Conservation (phyloP, 768 basidiomycete species). For the Rickenella mellea region DNA sequence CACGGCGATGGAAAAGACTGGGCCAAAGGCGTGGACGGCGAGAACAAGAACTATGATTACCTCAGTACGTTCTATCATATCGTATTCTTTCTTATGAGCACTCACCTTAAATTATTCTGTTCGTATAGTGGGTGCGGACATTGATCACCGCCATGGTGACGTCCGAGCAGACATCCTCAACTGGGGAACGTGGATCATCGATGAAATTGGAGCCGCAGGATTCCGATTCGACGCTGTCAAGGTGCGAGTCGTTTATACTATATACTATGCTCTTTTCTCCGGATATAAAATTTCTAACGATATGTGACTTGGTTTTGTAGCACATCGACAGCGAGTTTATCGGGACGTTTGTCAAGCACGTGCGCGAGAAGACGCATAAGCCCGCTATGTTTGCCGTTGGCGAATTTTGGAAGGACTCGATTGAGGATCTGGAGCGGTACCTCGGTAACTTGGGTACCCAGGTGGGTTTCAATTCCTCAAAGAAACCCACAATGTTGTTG, state of each 20-base stretch:
- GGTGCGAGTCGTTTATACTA: slow-evolving; percentile 7
- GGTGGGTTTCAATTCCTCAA: no score
- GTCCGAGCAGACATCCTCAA: no score
- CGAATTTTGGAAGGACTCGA: slow-evolving; percentile 35
- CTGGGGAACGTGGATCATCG: no score
- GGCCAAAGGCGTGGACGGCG: no score
- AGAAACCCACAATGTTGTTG: no score
- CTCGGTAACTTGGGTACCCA: slow-evolving; percentile 15
- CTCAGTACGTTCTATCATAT: not conserved
- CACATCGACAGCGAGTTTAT: slow-evolving; percentile 25
- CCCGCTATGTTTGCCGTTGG: slow-evolving; percentile 33
- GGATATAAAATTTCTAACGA: no score
- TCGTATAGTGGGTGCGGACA: no score
- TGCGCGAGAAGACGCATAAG: slow-evolving; percentile 24
- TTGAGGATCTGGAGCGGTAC: slow-evolving; percentile 16
- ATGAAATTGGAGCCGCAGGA: slow-evolving; percentile 16
- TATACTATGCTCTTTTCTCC: no score
- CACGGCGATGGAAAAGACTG: no score
- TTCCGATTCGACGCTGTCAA: slow-evolving; percentile 34
- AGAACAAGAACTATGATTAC: no score
- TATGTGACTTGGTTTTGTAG: slow-evolving; percentile 5
- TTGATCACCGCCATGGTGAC: no score
- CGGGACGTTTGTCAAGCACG: slow-evolving; percentile 24
- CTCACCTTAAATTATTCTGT: no score
- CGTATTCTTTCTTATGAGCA: slow-evolving; percentile 11